phyloP scores from a whole-genome alignment of 768 basidiomycete species.

The Boletus tomentosulus region DNA sequence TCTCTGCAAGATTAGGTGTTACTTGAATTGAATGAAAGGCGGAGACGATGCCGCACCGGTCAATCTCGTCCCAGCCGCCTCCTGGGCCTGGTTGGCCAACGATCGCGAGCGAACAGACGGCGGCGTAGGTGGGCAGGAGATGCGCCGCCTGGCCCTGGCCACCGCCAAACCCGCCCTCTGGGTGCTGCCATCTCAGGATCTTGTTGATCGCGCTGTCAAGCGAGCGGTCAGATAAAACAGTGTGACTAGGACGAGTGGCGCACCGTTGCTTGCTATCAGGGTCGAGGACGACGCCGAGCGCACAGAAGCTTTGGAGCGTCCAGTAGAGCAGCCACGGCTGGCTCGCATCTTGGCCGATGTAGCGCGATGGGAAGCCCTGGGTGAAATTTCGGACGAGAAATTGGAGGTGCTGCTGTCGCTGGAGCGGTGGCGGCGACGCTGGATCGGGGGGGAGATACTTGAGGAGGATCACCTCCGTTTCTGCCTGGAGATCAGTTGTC shows the following conservation, averaged over 20 bases:
- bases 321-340: conserved; percentile 96
- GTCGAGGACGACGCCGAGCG: conserved; percentile 76
- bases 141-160: conserved; percentile 88
- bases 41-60: conserved; percentile 49
- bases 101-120: conserved; percentile 80
- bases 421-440: conserved; percentile 37
- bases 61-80: conserved; percentile 84
- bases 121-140: conserved; percentile 84
- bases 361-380: conserved; percentile 78
- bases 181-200: conserved; percentile 77
- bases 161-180: conserved; percentile 87
- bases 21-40: not conserved
- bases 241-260: not conserved
- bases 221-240: not conserved
- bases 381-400: conserved; percentile 69
- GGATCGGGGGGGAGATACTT: conserved; percentile 44
- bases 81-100: conserved; percentile 66
- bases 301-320: conserved; percentile 80
- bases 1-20: conserved; percentile 32
- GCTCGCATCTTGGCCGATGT: conserved; percentile 85
- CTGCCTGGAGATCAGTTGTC: conserved; percentile 58
- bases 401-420: conserved; percentile 66
- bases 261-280: conserved; percentile 73
- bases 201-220: conserved; percentile 68
- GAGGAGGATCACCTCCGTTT: conserved; percentile 63